These are phyloP conservation scores for Penicillium sp. DNA, from an alignment of 2,329 filamentous ascomycete species.

Conservation along the genomic window DNA sequence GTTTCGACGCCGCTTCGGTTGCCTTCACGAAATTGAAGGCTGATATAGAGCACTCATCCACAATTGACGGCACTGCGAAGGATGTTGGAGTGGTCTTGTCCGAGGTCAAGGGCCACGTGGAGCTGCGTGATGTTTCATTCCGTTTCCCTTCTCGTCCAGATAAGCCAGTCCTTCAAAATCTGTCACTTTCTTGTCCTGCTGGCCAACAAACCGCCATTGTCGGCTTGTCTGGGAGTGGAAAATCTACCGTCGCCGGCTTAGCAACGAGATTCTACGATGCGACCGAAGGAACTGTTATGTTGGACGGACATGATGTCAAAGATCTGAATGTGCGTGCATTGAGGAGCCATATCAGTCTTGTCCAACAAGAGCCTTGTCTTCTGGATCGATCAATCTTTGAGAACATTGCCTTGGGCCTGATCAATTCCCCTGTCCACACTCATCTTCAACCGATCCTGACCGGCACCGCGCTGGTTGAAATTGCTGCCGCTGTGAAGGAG, in stretches of 20 bases:
- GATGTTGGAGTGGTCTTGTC: slow-evolving; percentile 16
- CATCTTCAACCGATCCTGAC: slow-evolving; percentile 38
- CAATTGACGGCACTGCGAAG: slow-evolving; percentile 41
- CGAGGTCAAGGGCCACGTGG: slow-evolving; percentile 25
- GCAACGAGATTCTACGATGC: slow-evolving; percentile 64
- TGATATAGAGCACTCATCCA: slow-evolving; percentile 54
- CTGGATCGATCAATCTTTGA: slow-evolving; percentile 15
- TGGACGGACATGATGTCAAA: slow-evolving; percentile 60
- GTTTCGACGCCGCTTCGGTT: slow-evolving; percentile 48
- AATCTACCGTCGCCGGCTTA: slow-evolving; percentile 64
- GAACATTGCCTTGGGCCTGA: slow-evolving; percentile 12
- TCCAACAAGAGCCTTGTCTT: slow-evolving; percentile 13
- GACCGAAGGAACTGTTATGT: slow-evolving; percentile 59
- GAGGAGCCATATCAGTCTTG: slow-evolving; percentile 11
- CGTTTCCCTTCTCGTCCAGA: slow-evolving; percentile 27
- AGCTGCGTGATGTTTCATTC: slow-evolving; percentile 34
- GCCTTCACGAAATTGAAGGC: slow-evolving; percentile 58
- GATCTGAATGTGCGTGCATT: slow-evolving; percentile 49
- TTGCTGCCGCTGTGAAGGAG: slow-evolving; percentile 42
- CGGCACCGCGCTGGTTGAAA: slow-evolving; percentile 46
- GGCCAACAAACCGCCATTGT: slow-evolving; percentile 53
- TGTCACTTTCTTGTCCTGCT: slow-evolving; percentile 26
- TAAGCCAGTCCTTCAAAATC: slow-evolving; percentile 7
- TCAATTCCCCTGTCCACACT: slow-evolving; percentile 19
- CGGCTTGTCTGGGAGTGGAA: slow-evolving; percentile 53